Percentiles rank a stretch among this genome's conserved stretches.
phyloP scores from a whole-genome alignment of 768 basidiomycete species.

The Kwoniella botswanensis region DNA sequence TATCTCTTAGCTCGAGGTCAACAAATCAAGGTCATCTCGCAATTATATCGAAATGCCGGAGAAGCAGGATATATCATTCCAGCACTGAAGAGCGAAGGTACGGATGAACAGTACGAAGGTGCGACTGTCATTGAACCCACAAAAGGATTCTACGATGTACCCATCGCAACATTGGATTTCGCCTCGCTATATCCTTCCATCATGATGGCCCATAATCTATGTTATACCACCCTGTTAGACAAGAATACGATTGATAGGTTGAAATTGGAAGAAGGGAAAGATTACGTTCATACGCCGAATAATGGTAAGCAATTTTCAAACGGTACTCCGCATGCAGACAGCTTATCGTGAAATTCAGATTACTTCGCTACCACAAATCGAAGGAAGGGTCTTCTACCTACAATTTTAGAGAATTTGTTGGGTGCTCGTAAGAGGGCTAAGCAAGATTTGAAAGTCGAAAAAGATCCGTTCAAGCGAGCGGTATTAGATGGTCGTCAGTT shows the following conservation, averaged over 20 bases:
- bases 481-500: conserved; percentile 97
- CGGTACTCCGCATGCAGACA: not conserved
- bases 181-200: conserved; percentile 98
- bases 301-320: conserved; percentile 67
- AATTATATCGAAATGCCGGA: conserved; percentile 90
- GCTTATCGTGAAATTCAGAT: conserved; percentile 63
- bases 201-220: conserved; percentile 99
- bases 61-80: conserved; percentile 90
- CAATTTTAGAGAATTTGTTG: conserved; percentile 90
- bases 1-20: conserved; percentile 91
- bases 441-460: conserved; percentile 93
- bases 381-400: conserved; percentile 88
- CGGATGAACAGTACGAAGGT: conserved; percentile 97
- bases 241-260: conserved; percentile 77
- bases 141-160: conserved; percentile 93
- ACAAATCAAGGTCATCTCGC: conserved; percentile 97
- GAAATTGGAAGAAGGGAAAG: conserved; percentile 76
- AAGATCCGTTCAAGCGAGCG: conserved; percentile 94
- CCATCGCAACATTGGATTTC: conserved; percentile 98
- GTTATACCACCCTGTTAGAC: conserved; percentile 95
- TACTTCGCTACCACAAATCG: conserved; percentile 74
- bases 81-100: conserved; percentile 79
- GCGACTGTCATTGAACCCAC: conserved; percentile 98
- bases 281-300: conserved; percentile 94
- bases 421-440: conserved; percentile 92